A percentile compares a stretch with the other conserved stretches of the same genome.
Conservation (phyloP, 805 yeast genomes). For the Wickerhamomyces kurtzmanii region DNA sequence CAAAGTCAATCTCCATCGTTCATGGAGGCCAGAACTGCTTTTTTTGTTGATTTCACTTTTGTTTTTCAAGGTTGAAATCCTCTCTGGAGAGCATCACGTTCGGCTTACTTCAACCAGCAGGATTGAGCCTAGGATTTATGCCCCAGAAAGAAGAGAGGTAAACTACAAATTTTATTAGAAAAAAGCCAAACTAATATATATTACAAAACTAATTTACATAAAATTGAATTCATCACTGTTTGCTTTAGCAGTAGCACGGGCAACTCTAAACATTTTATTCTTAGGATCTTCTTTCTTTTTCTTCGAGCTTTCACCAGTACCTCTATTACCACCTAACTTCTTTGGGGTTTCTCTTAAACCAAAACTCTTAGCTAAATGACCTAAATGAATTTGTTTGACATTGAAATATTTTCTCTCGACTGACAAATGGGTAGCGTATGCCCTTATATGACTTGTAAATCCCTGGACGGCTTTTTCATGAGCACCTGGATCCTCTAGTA, state of each 20-base stretch:
- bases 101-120: too few species aligned
- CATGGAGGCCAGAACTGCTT: too few species aligned
- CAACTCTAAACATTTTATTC: slow-evolving; percentile 68
- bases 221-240: slow-evolving; percentile 67
- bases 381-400: slow-evolving; percentile 76
- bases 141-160: too few species aligned
- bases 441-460: slow-evolving; percentile 83
- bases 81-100: too few species aligned
- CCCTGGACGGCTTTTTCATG: slow-evolving; percentile 69
- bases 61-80: too few species aligned
- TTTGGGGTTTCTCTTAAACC: slow-evolving; percentile 94
- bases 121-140: too few species aligned
- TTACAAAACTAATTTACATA: slow-evolving; percentile 10
- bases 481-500: slow-evolving; percentile 53
- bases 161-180: too few species aligned
- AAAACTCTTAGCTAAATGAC: slow-evolving; percentile 92
- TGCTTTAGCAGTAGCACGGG: slow-evolving; percentile 57
- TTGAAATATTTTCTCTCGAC: slow-evolving; percentile 75
- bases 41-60: too few species aligned
- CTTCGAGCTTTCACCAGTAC: slow-evolving; percentile 23
- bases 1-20: too few species aligned
- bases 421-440: slow-evolving; percentile 89
- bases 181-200: not conserved
- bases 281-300: slow-evolving; percentile 56
- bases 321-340: slow-evolving; percentile 43